Evolutionary conservation across 1,139 yeast species (phyloP), one percentile per base, ranked within the genome.

Genomic region (Lodderomyces pseudojiufengensis): DNA sequence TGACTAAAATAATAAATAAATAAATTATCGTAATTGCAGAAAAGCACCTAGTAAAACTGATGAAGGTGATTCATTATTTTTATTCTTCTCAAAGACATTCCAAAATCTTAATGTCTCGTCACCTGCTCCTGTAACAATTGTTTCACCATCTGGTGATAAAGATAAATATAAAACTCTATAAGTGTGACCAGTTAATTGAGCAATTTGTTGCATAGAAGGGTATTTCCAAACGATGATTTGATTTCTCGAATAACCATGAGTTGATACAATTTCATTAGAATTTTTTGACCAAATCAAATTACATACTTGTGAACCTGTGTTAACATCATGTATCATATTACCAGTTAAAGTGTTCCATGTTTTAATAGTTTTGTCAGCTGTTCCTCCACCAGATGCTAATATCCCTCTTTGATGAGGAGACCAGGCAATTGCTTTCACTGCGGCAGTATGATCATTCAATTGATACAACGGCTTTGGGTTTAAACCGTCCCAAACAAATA

Each of bases 91-190:
- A 61, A 86, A 88, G 2, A 87, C 83, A 49, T 85, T 86, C 97
- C 97, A 90, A 52, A 88, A 86, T 48, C 97, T 62, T 41, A 92
- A 64, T 0, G 98, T 92, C 59, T 94, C 98, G 61, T 92, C 99
- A 2, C 98, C 98, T 1, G 98, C 97, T 1, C 98, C 99, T 0
- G 98, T 90, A 3, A 92, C 98, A n/a, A 92, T 84, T 0, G 97
- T 87, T 45, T 86, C 90, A 1, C 98, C 98, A 60, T 92, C 97
- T 0, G 97, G 96, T n/a, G 95, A 84, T 64, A 92, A 71, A 3
- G 96, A 79, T 46, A 92, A 69, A 55, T 92, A 94, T 34, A 94
- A 65, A 7, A 92, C 98, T 43, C 99, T 72, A 55, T 84, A 87
- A 1, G 96, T 86, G 54, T 92, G 99, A 0, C 97, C 98, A 7